Conservation (phyloP, 164 flowering plant genomes). For the Taxillus chinensis region DNA sequence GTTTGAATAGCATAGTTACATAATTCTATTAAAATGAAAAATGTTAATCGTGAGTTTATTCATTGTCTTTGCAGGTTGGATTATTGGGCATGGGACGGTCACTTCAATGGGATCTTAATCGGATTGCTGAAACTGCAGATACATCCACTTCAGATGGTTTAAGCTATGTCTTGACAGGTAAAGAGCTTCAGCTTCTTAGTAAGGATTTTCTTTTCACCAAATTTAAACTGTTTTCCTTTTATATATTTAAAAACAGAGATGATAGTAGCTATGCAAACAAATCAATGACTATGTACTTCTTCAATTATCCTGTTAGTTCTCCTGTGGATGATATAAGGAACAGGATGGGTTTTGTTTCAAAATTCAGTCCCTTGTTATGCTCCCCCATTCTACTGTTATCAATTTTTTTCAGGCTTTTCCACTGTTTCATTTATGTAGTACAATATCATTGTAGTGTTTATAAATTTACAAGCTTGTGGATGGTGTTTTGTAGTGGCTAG, state of each 20-base stretch:
- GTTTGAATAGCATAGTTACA: no score
- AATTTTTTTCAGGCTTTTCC: no score
- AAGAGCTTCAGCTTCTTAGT: constrained; percentile 1
- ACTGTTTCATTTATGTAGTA: no score
- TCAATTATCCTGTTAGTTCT: no score
- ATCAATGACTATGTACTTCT: not conserved
- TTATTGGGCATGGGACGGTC: constrained; percentile 82
- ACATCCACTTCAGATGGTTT: constrained; percentile 77
- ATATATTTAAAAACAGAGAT: not conserved
- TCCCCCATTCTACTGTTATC: no score
- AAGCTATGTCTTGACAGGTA: constrained; percentile 77
- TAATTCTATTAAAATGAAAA: no score
- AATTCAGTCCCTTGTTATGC: no score
- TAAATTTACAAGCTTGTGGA: no score
- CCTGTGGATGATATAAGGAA: no score
- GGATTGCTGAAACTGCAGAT: constrained; percentile 83
- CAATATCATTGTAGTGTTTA: no score
- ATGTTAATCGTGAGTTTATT: not conserved
- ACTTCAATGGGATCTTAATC: constrained; percentile 79
- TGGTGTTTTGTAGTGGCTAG: no score
- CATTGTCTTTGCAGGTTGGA: constrained; percentile 46
- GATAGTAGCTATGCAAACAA: not conserved
- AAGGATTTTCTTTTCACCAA: not conserved
- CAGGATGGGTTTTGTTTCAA: no score
- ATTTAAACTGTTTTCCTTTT: not conserved